Base-by-base conservation (phyloP, 345 rosid species). In the Lepidium sativum region DNA sequence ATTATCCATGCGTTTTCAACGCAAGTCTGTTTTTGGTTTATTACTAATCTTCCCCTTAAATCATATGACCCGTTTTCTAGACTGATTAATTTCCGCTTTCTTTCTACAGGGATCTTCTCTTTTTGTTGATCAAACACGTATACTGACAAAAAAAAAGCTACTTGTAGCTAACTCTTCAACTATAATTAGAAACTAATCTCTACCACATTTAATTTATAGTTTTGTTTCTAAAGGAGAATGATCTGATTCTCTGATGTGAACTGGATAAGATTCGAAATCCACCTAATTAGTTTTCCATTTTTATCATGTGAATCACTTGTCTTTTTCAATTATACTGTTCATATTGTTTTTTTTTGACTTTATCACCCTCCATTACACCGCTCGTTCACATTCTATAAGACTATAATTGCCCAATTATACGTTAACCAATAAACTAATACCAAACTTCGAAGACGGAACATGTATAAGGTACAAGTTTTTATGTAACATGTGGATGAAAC, bases 291-390 rank as follows among this genome's bases (percentile, higher is more conserved):
- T 9, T 35, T 43, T 44, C 25, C 55, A 53, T 34, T 34, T 12
- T 25, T 6, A 3, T 60, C 55, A 54, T 20, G 68, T 44, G 68
- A 53, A 42, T 60, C 29, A 23, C 21, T 13, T 47, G 37, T 29
- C 34, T 39, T 60, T 33, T 9, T 18, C 66, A 31, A 12, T 11
- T 41, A 12, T 54, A 58, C 38, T 27, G 6, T 27, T 27, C 31
- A 27, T 27, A 27, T 27, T 27, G 17, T 17, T 11, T 41, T 14
- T 15, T 48, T 31, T 59, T 58, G 72, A 68, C 66, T 69, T 59
- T 39, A 51, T 18, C 25, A 0, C n/a, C 33, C 23, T 34, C 35
- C 42, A 6, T 0, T 54, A n/a, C 20, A 50, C 49, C 53, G 40
- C 44, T 14, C 25, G 31, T 68, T 58, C 59, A 49, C 66, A 38